phyloP scores from a whole-genome alignment of 108 stramenopile genomes.

The Cyclotella atomus region DNA sequence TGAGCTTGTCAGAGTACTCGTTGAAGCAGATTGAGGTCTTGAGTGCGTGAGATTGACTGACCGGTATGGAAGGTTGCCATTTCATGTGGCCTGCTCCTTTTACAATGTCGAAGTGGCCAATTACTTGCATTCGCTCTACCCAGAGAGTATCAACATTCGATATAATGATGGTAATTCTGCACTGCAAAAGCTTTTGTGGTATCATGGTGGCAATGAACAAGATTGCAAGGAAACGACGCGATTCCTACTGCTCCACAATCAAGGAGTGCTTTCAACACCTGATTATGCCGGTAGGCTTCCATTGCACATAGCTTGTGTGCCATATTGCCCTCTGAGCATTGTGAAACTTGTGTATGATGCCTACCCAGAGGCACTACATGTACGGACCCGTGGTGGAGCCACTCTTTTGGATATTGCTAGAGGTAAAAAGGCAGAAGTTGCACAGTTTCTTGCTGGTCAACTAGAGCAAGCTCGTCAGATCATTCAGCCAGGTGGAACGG shows the following conservation, averaged over 20 bases:
- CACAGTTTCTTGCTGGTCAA: conserved; percentile 32
- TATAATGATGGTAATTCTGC: neutral
- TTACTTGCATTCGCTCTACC: neutral
- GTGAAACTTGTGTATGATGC: neutral
- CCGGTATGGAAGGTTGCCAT: too few species aligned
- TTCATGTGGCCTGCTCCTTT: neutral
- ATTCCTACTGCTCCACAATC: neutral
- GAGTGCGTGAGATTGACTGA: too few species aligned
- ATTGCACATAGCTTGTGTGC: neutral
- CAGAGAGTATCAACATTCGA: conserved; percentile 4
- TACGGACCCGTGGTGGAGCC: neutral
- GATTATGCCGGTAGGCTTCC: neutral
- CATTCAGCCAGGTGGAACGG: conserved; percentile 15
- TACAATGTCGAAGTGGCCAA: neutral
- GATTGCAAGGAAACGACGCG: neutral
- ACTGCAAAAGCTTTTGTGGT: neutral
- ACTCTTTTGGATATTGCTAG: neutral
- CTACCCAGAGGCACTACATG: neutral
- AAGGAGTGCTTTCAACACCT: neutral
- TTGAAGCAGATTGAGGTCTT: too few species aligned
- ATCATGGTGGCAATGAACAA: neutral
- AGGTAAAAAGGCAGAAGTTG: neutral
- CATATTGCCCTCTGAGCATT: neutral
- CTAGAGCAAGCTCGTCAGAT: neutral
- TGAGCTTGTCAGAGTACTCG: too few species aligned